phyloP scores from a whole-genome alignment of 139 green algal genomes.

The Picochlorum sp. region DNA sequence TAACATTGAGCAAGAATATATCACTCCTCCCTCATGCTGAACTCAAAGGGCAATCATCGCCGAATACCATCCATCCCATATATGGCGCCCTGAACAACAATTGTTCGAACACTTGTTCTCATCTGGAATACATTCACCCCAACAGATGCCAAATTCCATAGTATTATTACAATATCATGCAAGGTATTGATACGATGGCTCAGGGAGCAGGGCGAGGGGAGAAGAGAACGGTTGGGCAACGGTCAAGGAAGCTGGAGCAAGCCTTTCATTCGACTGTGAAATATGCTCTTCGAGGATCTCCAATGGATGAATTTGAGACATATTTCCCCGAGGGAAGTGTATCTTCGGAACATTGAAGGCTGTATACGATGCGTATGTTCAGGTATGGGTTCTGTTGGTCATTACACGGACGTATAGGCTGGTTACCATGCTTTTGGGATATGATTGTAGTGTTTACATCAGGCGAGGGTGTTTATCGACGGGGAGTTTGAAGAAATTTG shows the following conservation, averaged over 20 bases:
- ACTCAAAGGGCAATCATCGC: too few species aligned
- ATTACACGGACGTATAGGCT: neutral
- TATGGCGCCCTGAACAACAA: too few species aligned
- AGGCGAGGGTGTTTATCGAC: constrained; percentile 6
- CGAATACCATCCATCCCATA: too few species aligned
- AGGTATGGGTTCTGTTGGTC: constrained; percentile 5
- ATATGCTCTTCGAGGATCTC: constrained; percentile 9
- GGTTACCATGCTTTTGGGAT: constrained; percentile 2
- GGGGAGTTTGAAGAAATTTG: constrained; percentile 13
- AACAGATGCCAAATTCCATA: too few species aligned
- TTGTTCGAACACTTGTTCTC: too few species aligned
- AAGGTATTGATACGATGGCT: neutral
- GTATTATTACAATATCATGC: neutral
- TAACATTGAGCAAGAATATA: too few species aligned
- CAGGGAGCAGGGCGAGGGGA: neutral
- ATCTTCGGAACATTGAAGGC: neutral
- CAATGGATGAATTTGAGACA: constrained; percentile 7
- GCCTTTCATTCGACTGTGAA: constrained; percentile 11
- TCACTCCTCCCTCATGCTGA: too few species aligned
- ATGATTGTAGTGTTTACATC: constrained; percentile 7
- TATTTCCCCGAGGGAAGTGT: constrained; percentile 14
- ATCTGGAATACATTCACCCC: too few species aligned
- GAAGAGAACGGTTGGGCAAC: constrained; percentile 3
- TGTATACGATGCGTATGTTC: constrained; percentile 9
- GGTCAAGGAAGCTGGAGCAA: constrained; percentile 2